Base-by-base conservation (phyloP, 2,329 filamentous ascomycete genomes). In the Lachnellula willkommii region DNA sequence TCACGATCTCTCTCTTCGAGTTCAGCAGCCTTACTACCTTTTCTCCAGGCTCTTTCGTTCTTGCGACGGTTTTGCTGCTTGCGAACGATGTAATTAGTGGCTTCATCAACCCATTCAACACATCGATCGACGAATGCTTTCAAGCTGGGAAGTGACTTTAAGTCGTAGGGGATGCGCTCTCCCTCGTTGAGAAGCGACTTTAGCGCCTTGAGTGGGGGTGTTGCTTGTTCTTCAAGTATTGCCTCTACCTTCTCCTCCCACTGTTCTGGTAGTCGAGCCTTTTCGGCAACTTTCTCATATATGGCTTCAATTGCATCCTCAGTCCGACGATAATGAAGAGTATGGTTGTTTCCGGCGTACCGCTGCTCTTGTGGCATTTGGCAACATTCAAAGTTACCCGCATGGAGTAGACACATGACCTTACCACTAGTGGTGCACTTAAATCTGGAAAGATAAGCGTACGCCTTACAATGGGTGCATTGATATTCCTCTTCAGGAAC, bases 61-160 rank as follows among this genome's bases (percentile, higher is more conserved):
- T 97, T 97, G 59, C 93, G 90, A 60, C 94, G 88, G 69, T 95
- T 95, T 73, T 96, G 93, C 75, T 96, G 93, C 76, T 99, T 99
- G 65, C 94, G 89, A 57, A 94, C 92, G 68, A 92, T 96, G 76
- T 95, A 99, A 69, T 89, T 92, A 67, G 90, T 94, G 62, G 94
- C 94, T 74, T 97, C 93, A 67, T 97, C 94, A 60, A 96, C 90
- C 89, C 95, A 96, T 70, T 95, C 91, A 72, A 96, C 95, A 77
- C 94, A 97, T 67, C 90, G 87, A 65, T 96, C 91, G 71, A 99
- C 94, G 75, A 95, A 99, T 63, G 87, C 83, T 73, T 85, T 88
- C 65, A 99, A 80, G 65, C 89, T 83, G 65, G 88, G 81, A 60
- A 99, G 80, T 60, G 90, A 92, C 62, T 86, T 84, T 60, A 99